Evolutionary conservation across 2,329 filamentous ascomycete genomes (phyloP).

Genomic region (Verticillium tricorpus): DNA sequence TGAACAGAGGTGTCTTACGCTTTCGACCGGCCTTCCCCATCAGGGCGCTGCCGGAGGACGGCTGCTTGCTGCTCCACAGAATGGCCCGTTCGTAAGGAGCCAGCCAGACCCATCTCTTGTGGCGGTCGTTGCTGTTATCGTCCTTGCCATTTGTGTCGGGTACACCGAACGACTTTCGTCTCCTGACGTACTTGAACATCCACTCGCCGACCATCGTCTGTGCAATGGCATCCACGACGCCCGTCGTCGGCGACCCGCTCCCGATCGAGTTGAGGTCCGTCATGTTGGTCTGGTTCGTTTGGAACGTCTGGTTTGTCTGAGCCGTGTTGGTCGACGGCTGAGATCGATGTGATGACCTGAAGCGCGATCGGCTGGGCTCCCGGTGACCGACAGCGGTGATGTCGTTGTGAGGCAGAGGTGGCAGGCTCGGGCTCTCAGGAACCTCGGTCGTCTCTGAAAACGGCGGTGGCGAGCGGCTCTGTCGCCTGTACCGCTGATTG

Average conservation of each 20-base stretch:
- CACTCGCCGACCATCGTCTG: constrained; percentile 98
- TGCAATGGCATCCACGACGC: constrained; percentile 92
- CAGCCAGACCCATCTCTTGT: constrained; percentile 98
- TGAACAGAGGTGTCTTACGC: constrained; percentile 52
- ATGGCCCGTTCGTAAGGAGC: constrained; percentile 94
- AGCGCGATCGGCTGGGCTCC: constrained; percentile 33
- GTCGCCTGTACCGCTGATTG: constrained; percentile 43
- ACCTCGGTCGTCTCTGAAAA: constrained; percentile 64
- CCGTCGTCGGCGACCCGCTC: constrained; percentile 57
- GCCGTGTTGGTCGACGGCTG: constrained; percentile 56
- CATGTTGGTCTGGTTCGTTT: constrained; percentile 31
- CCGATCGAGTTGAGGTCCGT: constrained; percentile 44
- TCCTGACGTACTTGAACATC: constrained; percentile 88
- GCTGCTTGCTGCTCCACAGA: constrained; percentile 98
- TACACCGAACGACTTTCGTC: constrained; percentile 87
- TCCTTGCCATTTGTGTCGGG: constrained; percentile 60
- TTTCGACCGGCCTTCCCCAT: constrained; percentile 94
- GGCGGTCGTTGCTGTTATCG: constrained; percentile 70
- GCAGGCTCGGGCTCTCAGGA: constrained; percentile 66
- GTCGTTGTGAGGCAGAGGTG: constrained; percentile 69
- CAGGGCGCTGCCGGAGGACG: constrained; percentile 78
- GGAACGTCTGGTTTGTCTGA: constrained; percentile 34
- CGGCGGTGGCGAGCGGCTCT: constrained; percentile 59
- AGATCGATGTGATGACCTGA: constrained; percentile 42
- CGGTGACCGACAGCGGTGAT: constrained; percentile 56